These are phyloP conservation scores for Mycena epipterygia DNA, from an alignment of 768 basidiomycete genomes.

Conservation along the genomic window DNA sequence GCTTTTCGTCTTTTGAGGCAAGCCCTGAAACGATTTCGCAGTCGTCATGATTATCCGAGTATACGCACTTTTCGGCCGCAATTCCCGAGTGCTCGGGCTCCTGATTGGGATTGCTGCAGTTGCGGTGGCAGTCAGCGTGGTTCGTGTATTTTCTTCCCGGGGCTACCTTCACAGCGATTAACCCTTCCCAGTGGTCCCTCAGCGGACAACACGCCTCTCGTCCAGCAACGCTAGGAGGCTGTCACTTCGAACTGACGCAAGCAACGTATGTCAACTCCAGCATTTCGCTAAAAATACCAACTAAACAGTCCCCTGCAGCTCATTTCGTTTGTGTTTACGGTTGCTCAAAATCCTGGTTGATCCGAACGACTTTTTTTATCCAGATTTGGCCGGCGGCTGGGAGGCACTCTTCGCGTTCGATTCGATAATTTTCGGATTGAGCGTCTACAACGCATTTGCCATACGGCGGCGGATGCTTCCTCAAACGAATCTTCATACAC, in stretches of 20 bases:
- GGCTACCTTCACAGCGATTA: neutral
- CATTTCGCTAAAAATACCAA: neutral
- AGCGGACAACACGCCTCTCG: neutral
- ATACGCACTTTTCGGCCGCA: conserved; percentile 25
- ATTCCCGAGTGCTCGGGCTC: conserved; percentile 6
- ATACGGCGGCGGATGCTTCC: neutral
- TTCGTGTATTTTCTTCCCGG: neutral
- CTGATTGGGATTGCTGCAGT: neutral
- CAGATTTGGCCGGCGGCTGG: conserved; percentile 19
- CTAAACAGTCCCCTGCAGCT: neutral
- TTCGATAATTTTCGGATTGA: neutral
- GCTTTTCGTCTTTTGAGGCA: too few relatives aligned
- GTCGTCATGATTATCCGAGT: conserved; percentile 27
- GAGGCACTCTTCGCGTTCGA: conserved; percentile 41
- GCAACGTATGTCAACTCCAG: conserved; percentile 8
- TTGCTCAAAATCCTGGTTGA: neutral
- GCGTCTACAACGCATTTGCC: conserved; percentile 31
- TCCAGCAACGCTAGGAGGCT: conserved; percentile 6
- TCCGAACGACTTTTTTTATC: neutral
- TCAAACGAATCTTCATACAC: neutral
- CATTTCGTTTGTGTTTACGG: conserved; percentile 3
- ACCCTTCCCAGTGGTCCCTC: conserved; percentile 1
- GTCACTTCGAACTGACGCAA: neutral
- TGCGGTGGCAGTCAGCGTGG: neutral
- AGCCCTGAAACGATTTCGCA: neutral